These are phyloP conservation scores for Brassica balearica DNA, from an alignment of 441 rosid genomes.

Conservation along the genomic window DNA sequence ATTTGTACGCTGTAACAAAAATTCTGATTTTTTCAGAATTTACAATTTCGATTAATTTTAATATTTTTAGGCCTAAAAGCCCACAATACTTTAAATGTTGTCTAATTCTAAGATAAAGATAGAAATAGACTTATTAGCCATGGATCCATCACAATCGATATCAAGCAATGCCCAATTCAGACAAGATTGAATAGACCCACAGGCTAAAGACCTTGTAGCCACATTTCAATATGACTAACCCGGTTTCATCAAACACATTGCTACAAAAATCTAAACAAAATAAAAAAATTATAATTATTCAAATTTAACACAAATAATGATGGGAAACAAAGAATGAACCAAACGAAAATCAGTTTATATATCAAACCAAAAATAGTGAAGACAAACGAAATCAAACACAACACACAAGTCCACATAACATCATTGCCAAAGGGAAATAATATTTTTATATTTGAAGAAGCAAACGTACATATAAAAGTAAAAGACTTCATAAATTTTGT, in stretches of 20 bases:
- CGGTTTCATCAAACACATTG: neutral
- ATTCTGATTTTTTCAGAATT: neutral
- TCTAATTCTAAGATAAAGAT: too few species aligned
- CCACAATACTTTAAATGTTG: too few species aligned
- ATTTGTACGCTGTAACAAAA: neutral
- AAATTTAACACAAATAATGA: too few species aligned
- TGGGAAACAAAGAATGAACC: too few species aligned
- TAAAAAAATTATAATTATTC: too few species aligned
- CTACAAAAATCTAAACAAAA: neutral
- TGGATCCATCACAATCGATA: neutral
- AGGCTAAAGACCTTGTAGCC: neutral
- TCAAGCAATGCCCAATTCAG: neutral
- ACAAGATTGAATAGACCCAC: neutral
- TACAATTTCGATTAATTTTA: too few species aligned
- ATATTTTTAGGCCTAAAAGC: too few species aligned
- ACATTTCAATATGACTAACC: neutral
- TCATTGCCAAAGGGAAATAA: neutral
- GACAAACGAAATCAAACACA: neutral
- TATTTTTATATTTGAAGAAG: slow-evolving; percentile 11
- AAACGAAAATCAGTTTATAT: neutral
- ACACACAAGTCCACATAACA: slow-evolving; percentile 4
- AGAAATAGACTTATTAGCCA: neutral
- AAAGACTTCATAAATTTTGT: slow-evolving; percentile 18
- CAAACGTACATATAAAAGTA: neutral
- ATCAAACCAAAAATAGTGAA: neutral